Evolutionary conservation across 2,329 filamentous ascomycete species (phyloP), one percentile per base, ranked within the genome.

Genomic region (Bipolaris oryzae): DNA sequence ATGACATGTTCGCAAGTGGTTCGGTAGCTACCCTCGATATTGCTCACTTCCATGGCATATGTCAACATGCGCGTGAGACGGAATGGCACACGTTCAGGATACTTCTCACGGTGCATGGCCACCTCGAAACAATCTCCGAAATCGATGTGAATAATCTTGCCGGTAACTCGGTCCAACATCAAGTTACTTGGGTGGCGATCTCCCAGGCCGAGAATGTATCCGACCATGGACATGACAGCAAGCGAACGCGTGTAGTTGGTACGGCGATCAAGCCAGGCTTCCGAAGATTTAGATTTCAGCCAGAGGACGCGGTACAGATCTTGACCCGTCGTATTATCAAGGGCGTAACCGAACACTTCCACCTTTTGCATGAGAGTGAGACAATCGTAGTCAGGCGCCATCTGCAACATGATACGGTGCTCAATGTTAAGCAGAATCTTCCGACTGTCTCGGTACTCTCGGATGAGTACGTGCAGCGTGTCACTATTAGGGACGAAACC

Each of bases 211-310:
- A 99, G 87, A 63, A 99, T 98, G 77, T 99, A 99, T 62, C 95
- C 95, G n/a, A 98, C 95, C 92, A 99, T 99, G n/a, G 92, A 97
- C 95, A 99, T 99, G 70, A 99, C 95, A 67, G 92, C 95, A 1
- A 99, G 83, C 1, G 94, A 98, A 55, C 95, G 89, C 16, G 95
- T 99, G 79, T 99, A 99, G 74, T 96, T 99, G n/a, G 96, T 99
- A 50, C 95, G 89, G 41, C 95, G 86, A 77, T 98, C 95, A 33
- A 99, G 87, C 95, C 95, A 99, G 1, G 94, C 90, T 77, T 99
- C 95, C 0, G 94, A 97, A 60, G 91, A 96, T 82, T 97, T 97
- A 73, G 92, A 96, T 85, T 99, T 99, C 66, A 99, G 84, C 95
- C 96, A 99, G 34, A 99, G 81, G 1, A 99, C 94, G 35, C 95